Percentiles rank a stretch among this genome's conserved stretches.
phyloP scores from a whole-genome alignment of 257 asterid species.

The Paulownia fortunei region DNA sequence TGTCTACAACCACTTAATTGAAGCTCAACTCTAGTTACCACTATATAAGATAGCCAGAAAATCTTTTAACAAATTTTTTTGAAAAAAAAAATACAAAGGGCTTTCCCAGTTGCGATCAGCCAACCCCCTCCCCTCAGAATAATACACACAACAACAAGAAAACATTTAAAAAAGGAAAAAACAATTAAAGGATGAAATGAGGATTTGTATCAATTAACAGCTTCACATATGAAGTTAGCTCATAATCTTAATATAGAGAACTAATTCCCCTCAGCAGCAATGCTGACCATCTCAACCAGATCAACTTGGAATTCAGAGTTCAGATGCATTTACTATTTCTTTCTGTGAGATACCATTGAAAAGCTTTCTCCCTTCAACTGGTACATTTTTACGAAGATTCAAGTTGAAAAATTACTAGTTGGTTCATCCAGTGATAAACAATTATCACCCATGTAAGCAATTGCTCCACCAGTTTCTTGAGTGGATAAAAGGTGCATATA shows the following conservation, averaged over 20 bases:
- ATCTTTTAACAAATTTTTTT: neutral
- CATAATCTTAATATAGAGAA: neutral
- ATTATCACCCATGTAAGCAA: neutral
- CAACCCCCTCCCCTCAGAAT: neutral
- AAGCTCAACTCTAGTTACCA: neutral
- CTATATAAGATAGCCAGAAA: neutral
- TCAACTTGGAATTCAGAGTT: neutral
- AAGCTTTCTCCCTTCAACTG: neutral
- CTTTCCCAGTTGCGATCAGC: neutral
- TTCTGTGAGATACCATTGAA: neutral
- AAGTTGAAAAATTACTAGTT: too few species aligned
- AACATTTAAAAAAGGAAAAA: neutral
- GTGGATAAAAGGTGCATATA: too few species aligned
- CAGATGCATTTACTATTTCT: neutral
- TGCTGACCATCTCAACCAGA: neutral
- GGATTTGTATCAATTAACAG: neutral
- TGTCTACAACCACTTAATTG: neutral
- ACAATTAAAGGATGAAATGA: too few species aligned
- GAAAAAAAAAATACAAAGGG: neutral
- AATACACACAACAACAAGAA: neutral
- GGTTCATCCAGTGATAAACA: neutral
- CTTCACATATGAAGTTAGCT: neutral
- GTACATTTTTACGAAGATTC: neutral
- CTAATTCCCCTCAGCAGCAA: neutral
- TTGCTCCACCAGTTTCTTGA: neutral